Evolutionary conservation across 1,284 basidiomycete species (phyloP).

Genomic region (Melampsora larici-populina): DNA sequence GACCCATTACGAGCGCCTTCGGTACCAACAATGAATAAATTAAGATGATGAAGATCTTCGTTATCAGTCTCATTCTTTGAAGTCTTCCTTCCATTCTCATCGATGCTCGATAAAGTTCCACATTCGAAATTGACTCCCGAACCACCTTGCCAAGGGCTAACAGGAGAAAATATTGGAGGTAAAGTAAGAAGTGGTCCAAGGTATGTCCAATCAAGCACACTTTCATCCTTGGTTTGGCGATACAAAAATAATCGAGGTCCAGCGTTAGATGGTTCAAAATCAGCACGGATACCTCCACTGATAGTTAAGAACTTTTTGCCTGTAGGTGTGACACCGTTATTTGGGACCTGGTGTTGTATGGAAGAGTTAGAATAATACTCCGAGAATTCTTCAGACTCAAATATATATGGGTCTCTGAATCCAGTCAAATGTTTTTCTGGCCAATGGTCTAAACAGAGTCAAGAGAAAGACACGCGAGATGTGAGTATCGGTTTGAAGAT

Average conservation of each 20-base stretch:
- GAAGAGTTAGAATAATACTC: slow-evolving; percentile 35
- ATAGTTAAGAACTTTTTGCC: slow-evolving; percentile 46
- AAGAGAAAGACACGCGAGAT: slow-evolving; percentile 32
- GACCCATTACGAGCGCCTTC: slow-evolving; percentile 45
- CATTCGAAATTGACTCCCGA: slow-evolving; percentile 47
- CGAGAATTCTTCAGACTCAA: slow-evolving; percentile 45
- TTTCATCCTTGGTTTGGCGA: slow-evolving; percentile 45
- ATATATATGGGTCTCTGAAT: slow-evolving; percentile 49
- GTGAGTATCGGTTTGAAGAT: background rate
- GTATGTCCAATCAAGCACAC: slow-evolving; percentile 47
- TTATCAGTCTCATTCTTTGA: slow-evolving; percentile 8
- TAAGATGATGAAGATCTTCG: slow-evolving; percentile 33
- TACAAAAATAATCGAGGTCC: slow-evolving; percentile 48
- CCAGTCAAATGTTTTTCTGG: slow-evolving; percentile 44
- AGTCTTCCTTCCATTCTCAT: slow-evolving; percentile 44
- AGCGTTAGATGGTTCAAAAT: slow-evolving; percentile 17
- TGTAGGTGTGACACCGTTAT: slow-evolving; percentile 2
- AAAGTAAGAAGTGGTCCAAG: slow-evolving; percentile 44
- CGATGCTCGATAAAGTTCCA: slow-evolving; percentile 45
- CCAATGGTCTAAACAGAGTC: slow-evolving; percentile 40
- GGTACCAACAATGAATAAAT: slow-evolving; percentile 46
- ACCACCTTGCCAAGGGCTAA: slow-evolving; percentile 46
- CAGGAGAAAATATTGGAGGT: slow-evolving; percentile 21
- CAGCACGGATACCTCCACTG: slow-evolving; percentile 46
- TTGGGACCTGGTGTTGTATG: slow-evolving; percentile 16